Percentiles rank a stretch among this genome's conserved stretches.
These are phyloP conservation scores for Mrakia hoshinonis DNA, from an alignment of 768 basidiomycete genomes.

Conservation along the genomic window DNA sequence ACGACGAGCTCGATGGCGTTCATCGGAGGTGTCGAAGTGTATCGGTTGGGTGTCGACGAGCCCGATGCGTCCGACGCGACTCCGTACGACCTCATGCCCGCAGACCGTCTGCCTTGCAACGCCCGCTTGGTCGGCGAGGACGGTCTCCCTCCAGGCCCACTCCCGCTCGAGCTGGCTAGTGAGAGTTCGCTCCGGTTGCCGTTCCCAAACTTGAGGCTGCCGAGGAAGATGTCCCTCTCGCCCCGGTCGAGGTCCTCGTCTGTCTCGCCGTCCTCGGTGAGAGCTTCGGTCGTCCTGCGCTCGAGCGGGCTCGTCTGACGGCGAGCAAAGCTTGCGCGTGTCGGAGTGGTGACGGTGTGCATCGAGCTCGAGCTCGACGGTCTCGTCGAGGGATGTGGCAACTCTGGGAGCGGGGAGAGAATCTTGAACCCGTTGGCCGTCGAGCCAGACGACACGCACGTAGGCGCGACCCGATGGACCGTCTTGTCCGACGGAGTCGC, in stretches of 20 bases:
- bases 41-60: too few species aligned
- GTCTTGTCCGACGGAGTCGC: background rate
- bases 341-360: background rate
- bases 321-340: background rate
- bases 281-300: background rate
- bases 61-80: background rate
- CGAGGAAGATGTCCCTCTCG: background rate
- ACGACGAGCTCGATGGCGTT: background rate
- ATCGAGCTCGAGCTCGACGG: background rate
- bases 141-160: background rate
- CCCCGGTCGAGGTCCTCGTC: slow-evolving; percentile 3
- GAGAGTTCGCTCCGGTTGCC: background rate
- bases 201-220: background rate
- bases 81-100: slow-evolving; percentile 2
- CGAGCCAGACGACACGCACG: background rate
- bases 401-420: slow-evolving; percentile 21
- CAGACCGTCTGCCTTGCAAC: slow-evolving; percentile 7
- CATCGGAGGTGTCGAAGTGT: background rate
- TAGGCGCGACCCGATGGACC: background rate
- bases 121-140: background rate
- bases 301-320: background rate
- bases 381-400: background rate
- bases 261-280: slow-evolving; percentile 17
- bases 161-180: background rate
- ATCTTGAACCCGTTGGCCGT: slow-evolving; percentile 2